Base-by-base conservation (phyloP, 1,284 basidiomycete species). In the Chalciporus sp. region DNA sequence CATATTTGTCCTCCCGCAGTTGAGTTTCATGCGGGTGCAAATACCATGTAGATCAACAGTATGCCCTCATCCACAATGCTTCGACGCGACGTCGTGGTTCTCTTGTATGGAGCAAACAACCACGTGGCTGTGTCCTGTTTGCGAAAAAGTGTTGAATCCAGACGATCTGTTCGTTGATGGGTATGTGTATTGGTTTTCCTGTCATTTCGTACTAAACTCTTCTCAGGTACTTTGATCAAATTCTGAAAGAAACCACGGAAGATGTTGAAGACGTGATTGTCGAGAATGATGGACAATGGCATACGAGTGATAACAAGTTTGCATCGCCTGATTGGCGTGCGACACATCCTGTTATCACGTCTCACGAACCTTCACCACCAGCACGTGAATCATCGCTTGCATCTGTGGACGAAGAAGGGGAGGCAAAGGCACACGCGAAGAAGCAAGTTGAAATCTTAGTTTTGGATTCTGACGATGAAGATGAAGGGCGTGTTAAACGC, bases 41-140 rank as follows among this genome's bases (percentile, higher is more conserved):
- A 90, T 84, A 0, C 96, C 97, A 2, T 89, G 92, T 67, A 89
- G 96, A 16, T 95, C 96, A 0, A 80, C 76, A 12, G 76, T 81
- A 58, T 99, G 97, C 68, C 84, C 90, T 20, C 97, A 99, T 71
- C 77, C 92, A 2, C 94, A 97, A 66, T 99, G 97, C 72, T 99
- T 99, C 70, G 97, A 99, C 71, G 95, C 95, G 0, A 81, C 82
- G 19, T 94, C 91, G 47, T 99, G 95, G 93, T 94, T 91, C 64
- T 90, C 89, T 20, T 86, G 97, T 68, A 99, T 98, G 84, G 92
- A 96, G 65, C 90, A 94, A 73, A 96, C 95, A 6, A 97, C 97
- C 0, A 95, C 94, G 29, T 99, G 94, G 91, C 72, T 89, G 39
- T 99, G 97, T 71, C 96, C 97, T n/a, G 88, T 95, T 37, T 99